These are phyloP conservation scores for Penicillium turbatum DNA, from an alignment of 495 filamentous ascomycete species.

Conservation along the genomic window DNA sequence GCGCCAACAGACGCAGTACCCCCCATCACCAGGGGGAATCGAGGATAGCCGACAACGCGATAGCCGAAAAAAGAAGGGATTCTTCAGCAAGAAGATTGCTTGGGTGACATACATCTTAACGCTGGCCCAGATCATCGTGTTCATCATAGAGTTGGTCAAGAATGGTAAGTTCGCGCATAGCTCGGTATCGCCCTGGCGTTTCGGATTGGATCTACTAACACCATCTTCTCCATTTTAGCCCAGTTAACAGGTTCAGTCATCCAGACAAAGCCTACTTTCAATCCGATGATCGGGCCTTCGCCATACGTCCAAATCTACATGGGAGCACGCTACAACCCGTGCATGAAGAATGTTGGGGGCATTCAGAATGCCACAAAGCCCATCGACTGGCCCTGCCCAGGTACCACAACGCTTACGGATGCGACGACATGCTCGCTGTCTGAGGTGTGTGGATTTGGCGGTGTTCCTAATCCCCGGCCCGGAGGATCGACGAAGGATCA, in stretches of 20 bases:
- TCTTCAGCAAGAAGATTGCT: conserved; percentile 60
- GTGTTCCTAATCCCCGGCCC: conserved; percentile 57
- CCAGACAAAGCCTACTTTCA: conserved; percentile 78
- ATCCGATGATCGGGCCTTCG: conserved; percentile 95
- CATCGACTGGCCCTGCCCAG: conserved; percentile 70
- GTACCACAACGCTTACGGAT: conserved; percentile 54
- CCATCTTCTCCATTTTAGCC: conserved; percentile 10
- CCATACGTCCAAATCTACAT: conserved; percentile 89
- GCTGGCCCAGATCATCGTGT: conserved; percentile 73
- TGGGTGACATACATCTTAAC: conserved; percentile 83
- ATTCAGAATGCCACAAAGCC: conserved; percentile 54
- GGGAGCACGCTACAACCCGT: conserved; percentile 88
- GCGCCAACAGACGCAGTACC: conserved; percentile 42
- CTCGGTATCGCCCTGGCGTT: not conserved
- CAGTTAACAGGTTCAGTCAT: conserved; percentile 63
- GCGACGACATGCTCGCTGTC: conserved; percentile 62
- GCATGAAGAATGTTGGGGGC: conserved; percentile 78
- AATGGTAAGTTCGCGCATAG: conserved; percentile 54
- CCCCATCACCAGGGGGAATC: conserved; percentile 30
- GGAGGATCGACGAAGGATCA: conserved; percentile 39
- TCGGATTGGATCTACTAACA: conserved; percentile 14
- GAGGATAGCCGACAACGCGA: conserved; percentile 16
- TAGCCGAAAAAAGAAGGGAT: conserved; percentile 40
- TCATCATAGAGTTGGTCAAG: conserved; percentile 82
- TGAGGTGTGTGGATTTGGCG: conserved; percentile 75